Percentiles rank a stretch among this genome's conserved stretches.
Evolutionary conservation across 192 early-diverging fungal species (phyloP).

Genomic region (Mortierella hygrophila): DNA sequence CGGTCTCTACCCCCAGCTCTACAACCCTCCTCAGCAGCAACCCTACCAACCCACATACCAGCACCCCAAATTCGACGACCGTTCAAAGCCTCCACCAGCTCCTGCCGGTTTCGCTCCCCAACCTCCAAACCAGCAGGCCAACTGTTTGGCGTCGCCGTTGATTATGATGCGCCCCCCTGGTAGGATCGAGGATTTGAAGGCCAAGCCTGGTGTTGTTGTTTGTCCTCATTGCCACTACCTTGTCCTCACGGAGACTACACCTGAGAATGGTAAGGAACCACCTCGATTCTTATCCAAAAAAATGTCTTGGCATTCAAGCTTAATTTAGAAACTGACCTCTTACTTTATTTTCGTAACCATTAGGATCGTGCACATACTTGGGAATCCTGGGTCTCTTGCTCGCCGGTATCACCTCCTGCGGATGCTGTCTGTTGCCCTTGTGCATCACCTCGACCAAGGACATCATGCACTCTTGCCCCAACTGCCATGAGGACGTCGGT

Average conservation of each 20-base stretch:
- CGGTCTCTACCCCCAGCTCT: slow-evolving; percentile 37
- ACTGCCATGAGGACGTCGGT: slow-evolving; percentile 43
- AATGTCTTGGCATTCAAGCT: background rate
- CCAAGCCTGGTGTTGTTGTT: slow-evolving; percentile 40
- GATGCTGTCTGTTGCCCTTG: slow-evolving; percentile 37
- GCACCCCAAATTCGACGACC: slow-evolving; percentile 27
- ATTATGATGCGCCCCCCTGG: slow-evolving; percentile 40
- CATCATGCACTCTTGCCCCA: slow-evolving; percentile 49
- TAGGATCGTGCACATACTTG: slow-evolving; percentile 47
- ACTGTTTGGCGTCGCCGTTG: slow-evolving; percentile 26
- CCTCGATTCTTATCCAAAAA: background rate
- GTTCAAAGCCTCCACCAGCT: slow-evolving; percentile 33
- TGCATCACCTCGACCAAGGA: slow-evolving; percentile 40
- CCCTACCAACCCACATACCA: slow-evolving; percentile 39
- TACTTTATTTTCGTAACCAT: background rate
- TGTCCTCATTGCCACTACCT: slow-evolving; percentile 48
- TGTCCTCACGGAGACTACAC: slow-evolving; percentile 37
- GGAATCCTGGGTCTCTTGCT: slow-evolving; percentile 31
- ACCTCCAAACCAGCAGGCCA: background rate
- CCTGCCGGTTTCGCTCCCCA: slow-evolving; percentile 1
- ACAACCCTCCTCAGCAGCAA: slow-evolving; percentile 18
- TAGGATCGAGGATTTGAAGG: slow-evolving; percentile 35
- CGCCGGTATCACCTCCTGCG: slow-evolving; percentile 23
- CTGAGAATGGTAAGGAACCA: slow-evolving; percentile 36
- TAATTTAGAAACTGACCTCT: background rate